A percentile compares a stretch with the other conserved stretches of the same genome.
Conservation (phyloP, 2,329 filamentous ascomycete genomes). For the Fusarium illudens region DNA sequence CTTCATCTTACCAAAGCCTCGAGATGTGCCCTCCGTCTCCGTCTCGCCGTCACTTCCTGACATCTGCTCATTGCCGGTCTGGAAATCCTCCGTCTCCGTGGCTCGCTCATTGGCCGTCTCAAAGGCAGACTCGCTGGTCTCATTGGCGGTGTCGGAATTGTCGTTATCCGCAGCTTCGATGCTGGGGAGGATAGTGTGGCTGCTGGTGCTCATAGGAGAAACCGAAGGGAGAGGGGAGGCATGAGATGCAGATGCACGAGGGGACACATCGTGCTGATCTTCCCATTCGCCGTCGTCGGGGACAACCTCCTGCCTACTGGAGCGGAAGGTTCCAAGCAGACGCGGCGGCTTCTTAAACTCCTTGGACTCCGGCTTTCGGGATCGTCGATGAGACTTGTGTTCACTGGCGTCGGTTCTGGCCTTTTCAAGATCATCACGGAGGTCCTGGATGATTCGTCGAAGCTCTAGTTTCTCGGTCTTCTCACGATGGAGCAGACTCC, state of each 20-base stretch:
- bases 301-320: conserved; percentile 79
- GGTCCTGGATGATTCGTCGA: conserved; percentile 93
- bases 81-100: conserved; percentile 94
- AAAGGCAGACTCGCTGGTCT: conserved; percentile 72
- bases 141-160: conserved; percentile 82
- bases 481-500: conserved; percentile 93
- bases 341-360: conserved; percentile 82
- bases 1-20: conserved; percentile 54
- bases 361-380: conserved; percentile 68
- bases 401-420: conserved; percentile 62
- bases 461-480: conserved; percentile 99
- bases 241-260: conserved; percentile 35
- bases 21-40: conserved; percentile 77
- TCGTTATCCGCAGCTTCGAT: conserved; percentile 60
- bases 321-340: conserved; percentile 79
- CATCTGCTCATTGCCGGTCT: conserved; percentile 85
- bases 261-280: conserved; percentile 65
- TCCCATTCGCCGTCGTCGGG: conserved; percentile 90
- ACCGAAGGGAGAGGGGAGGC: conserved; percentile 7
- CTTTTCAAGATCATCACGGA: conserved; percentile 88
- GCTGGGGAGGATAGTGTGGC: conserved; percentile 28
- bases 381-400: conserved; percentile 64
- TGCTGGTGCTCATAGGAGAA: conserved; percentile 34
- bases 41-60: conserved; percentile 84
- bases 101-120: conserved; percentile 78